A percentile compares a stretch with the other conserved stretches of the same genome.
Conservation (phyloP, 345 rosid species). For the Litchi chinensis region DNA sequence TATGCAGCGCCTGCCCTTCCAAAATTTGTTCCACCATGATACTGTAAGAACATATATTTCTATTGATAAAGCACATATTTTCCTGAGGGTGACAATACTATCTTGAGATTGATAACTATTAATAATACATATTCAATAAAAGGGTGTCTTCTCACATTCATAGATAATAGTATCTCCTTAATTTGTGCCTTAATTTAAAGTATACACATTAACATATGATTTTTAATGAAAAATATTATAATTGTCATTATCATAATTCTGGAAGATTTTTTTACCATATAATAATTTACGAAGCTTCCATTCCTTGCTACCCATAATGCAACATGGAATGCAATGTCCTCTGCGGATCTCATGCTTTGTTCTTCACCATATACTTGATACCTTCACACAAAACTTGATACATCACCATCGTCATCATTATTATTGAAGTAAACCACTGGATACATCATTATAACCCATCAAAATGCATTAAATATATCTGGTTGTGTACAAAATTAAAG, state of each 20-base stretch:
- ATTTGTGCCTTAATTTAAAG: too few relatives aligned
- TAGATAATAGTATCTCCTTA: too few relatives aligned
- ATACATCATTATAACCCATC: too few relatives aligned
- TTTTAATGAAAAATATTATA: too few relatives aligned
- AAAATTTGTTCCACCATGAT: constrained; percentile 21
- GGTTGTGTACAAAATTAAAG: neutral
- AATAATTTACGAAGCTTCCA: constrained; percentile 23
- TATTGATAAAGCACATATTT: too few relatives aligned
- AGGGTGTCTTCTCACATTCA: too few relatives aligned
- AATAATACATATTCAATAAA: too few relatives aligned
- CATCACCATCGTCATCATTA: too few relatives aligned
- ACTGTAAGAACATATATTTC: neutral
- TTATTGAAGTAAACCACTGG: too few relatives aligned
- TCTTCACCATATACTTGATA: constrained; percentile 19
- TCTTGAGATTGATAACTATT: neutral
- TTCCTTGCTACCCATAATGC: constrained; percentile 22
- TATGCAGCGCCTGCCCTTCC: constrained; percentile 14
- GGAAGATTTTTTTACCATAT: constrained; percentile 11
- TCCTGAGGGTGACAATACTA: too few relatives aligned
- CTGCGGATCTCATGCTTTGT: neutral
- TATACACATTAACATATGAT: too few relatives aligned
- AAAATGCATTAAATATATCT: too few relatives aligned
- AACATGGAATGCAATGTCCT: constrained; percentile 22
- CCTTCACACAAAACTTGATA: neutral
- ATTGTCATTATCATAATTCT: neutral